These are phyloP conservation scores for Xerocomellus amylosporus DNA, from an alignment of 768 basidiomycete species.

Conservation along the genomic window DNA sequence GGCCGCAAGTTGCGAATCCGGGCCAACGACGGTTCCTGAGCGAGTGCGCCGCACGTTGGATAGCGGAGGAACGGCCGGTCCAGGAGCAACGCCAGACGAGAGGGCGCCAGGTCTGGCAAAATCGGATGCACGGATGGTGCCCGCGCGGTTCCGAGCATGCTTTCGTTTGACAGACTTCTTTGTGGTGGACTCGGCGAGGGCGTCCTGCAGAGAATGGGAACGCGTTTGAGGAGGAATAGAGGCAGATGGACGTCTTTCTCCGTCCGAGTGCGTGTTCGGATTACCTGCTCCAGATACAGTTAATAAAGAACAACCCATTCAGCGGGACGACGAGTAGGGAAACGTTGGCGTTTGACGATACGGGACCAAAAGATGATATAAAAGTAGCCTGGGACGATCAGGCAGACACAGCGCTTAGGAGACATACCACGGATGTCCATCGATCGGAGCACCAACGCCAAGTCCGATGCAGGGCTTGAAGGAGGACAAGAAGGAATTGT, in stretches of 20 bases:
- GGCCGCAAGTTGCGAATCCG: conserved; percentile 22
- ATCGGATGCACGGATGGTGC: conserved; percentile 52
- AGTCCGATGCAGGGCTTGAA: conserved; percentile 19
- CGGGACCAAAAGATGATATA: background rate
- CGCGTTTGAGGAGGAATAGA: conserved; percentile 6
- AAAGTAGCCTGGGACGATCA: background rate
- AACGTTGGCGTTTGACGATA: background rate
- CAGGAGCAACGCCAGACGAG: conserved; percentile 2
- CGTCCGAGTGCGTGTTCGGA: conserved; percentile 8
- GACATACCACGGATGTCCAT: conserved; percentile 31
- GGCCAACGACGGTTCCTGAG: conserved; percentile 47
- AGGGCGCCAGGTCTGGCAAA: conserved; percentile 22
- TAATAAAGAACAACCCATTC: conserved; percentile 4
- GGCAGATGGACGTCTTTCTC: background rate
- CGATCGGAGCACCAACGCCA: conserved; percentile 21
- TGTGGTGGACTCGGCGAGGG: background rate
- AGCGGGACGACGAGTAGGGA: background rate
- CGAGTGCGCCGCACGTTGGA: conserved; percentile 41
- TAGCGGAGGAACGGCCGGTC: background rate
- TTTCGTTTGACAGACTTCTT: conserved; percentile 12
- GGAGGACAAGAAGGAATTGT: background rate
- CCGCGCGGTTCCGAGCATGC: conserved; percentile 40
- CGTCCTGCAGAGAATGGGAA: conserved; percentile 24
- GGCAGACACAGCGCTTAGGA: background rate
- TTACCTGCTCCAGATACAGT: conserved; percentile 13